These are phyloP conservation scores for Neonectria sp. DNA, from an alignment of 2,329 filamentous ascomycete genomes.

Conservation along the genomic window DNA sequence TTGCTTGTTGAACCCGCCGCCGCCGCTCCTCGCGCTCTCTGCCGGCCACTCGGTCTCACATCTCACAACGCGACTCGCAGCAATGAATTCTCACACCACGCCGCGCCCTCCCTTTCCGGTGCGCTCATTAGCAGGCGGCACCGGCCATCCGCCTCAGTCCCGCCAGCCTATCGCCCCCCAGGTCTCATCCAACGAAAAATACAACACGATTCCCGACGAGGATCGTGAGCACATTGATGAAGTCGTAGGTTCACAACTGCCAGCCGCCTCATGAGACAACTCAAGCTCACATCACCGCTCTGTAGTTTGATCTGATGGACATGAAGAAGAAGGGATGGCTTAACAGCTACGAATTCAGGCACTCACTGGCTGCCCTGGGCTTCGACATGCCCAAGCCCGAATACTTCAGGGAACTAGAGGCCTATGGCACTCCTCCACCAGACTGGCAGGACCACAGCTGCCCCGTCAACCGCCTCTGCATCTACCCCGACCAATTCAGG, in stretches of 20 bases:
- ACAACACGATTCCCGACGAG: constrained; percentile 79
- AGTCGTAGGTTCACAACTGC: constrained; percentile 74
- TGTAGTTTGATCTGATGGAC: constrained; percentile 93
- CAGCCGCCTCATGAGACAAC: constrained; percentile 1
- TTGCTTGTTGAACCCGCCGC: constrained; percentile 29
- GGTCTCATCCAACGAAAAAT: constrained; percentile 56
- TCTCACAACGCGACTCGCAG: constrained; percentile 26
- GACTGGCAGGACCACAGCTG: constrained; percentile 66
- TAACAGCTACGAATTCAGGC: constrained; percentile 98
- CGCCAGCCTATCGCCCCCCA: constrained; percentile 53
- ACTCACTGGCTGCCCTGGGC: constrained; percentile 94
- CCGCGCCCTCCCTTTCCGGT: constrained; percentile 54
- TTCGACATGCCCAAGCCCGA: constrained; percentile 92
- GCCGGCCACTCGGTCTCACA: constrained; percentile 29
- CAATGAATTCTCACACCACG: constrained; percentile 57
- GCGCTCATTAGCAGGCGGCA: constrained; percentile 52
- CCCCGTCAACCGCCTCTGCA: constrained; percentile 61
- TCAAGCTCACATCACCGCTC: constrained; percentile 34
- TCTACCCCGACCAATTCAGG: constrained; percentile 71
- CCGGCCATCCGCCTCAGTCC: constrained; percentile 51
- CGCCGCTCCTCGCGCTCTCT: constrained; percentile 27
- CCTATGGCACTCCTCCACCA: constrained; percentile 82
- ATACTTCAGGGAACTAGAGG: constrained; percentile 84
- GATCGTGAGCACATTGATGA: constrained; percentile 95
- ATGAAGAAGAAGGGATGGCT: constrained; percentile 95